Evolutionary conservation across 2,329 filamentous ascomycete species (phyloP).

Genomic region (Coniochaeta sp.): DNA sequence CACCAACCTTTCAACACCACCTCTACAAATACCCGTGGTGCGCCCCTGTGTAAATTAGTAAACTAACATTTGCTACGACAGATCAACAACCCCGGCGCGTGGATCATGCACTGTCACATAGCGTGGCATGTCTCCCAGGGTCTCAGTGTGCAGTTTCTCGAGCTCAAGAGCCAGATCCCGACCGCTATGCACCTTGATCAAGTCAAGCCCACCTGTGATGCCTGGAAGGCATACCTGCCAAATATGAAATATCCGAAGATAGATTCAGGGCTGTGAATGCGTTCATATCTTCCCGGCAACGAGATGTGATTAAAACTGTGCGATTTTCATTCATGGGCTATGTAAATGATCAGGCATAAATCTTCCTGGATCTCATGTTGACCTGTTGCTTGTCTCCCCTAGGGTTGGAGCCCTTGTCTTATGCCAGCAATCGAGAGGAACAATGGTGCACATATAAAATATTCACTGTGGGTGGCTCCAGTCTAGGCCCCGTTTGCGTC

Average conservation of each 20-base stretch:
- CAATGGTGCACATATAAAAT: background rate
- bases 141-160: slow-evolving; percentile 13
- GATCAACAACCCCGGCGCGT: slow-evolving; percentile 33
- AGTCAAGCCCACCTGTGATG: slow-evolving; percentile 10
- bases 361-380: background rate
- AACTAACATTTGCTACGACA: background rate
- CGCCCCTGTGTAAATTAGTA: too few relatives aligned
- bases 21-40: too few relatives aligned
- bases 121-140: slow-evolving; percentile 29
- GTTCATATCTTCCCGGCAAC: background rate
- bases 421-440: background rate
- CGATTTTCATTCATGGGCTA: background rate
- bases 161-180: slow-evolving; percentile 10
- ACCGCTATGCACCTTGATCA: slow-evolving; percentile 9
- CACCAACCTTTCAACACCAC: background rate
- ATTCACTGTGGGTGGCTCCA: background rate
- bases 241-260: slow-evolving; percentile 3
- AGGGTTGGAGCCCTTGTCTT: background rate
- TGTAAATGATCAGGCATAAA: background rate
- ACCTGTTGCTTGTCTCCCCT: background rate
- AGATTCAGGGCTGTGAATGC: slow-evolving; percentile 5
- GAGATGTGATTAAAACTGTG: background rate
- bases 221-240: slow-evolving; percentile 12
- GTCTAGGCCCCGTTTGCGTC: background rate
- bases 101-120: slow-evolving; percentile 35